Conservation (phyloP, 768 basidiomycete genomes). For the Auricularia sp. region DNA sequence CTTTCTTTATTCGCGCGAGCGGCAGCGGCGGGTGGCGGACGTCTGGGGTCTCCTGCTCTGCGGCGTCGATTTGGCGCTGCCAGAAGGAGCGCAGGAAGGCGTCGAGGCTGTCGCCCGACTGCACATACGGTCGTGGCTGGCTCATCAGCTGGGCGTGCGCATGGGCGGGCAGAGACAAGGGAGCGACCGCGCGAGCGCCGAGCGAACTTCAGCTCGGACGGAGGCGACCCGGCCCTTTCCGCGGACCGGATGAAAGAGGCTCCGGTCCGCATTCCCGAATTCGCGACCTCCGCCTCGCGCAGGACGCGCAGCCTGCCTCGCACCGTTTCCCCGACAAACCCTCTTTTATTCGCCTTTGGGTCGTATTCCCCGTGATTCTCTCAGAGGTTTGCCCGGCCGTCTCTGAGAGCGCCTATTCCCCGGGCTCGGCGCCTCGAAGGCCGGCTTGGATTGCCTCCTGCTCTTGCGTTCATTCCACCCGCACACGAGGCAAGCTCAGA, state of each 20-base stretch:
- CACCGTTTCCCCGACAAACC: not conserved
- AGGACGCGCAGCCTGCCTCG: not conserved
- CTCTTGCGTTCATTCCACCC: too few relatives aligned
- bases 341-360: too few relatives aligned
- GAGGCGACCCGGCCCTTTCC: not conserved
- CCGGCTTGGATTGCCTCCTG: too few relatives aligned
- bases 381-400: too few relatives aligned
- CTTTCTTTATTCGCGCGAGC: slow-evolving; percentile 94
- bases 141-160: slow-evolving; percentile 1
- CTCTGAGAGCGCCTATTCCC: too few relatives aligned
- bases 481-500: too few relatives aligned
- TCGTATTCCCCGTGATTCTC: too few relatives aligned
- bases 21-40: slow-evolving; percentile 83
- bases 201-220: not conserved
- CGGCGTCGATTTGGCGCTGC: slow-evolving; percentile 78
- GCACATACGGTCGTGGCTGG: slow-evolving; percentile 48
- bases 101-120: slow-evolving; percentile 77
- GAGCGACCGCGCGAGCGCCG: not conserved
- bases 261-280: not conserved
- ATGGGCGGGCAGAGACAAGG: not conserved
- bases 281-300: not conserved
- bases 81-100: slow-evolving; percentile 82
- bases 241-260: not conserved
- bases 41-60: slow-evolving; percentile 83
- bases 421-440: too few relatives aligned